Evolutionary conservation across 1,284 basidiomycete genomes (phyloP), one percentile per base, ranked within the genome.

Genomic region (Coniophora puteana): DNA sequence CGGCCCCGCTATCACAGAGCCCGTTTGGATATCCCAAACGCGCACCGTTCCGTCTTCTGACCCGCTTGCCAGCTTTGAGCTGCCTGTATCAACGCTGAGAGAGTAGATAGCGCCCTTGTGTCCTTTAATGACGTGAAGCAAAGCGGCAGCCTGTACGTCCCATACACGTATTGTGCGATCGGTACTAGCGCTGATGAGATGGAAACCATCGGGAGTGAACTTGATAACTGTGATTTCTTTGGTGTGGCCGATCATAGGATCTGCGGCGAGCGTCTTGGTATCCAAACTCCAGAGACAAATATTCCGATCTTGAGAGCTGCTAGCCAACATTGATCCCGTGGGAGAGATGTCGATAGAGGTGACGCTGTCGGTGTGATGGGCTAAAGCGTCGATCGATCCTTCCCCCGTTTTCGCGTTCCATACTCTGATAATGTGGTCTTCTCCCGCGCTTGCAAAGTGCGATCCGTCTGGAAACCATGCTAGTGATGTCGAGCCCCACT

Each of bases 121-220:
- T n/a, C n/a, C n/a, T n/a, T n/a, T n/a, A n/a, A n/a, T n/a, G n/a
- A n/a, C n/a, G n/a, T n/a, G n/a, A n/a, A n/a, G n/a, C n/a, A n/a
- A n/a, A n/a, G n/a, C n/a, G n/a, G n/a, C n/a, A n/a, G n/a, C n/a
- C n/a, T n/a, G n/a, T n/a, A n/a, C n/a, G n/a, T n/a, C n/a, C n/a
- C n/a, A n/a, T n/a, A n/a, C n/a, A n/a, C n/a, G n/a, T n/a, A n/a
- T n/a, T n/a, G n/a, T n/a, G n/a, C n/a, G n/a, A n/a, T n/a, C n/a
- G n/a, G n/a, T n/a, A n/a, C n/a, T n/a, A n/a, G n/a, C n/a, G n/a
- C n/a, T 48, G 4, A 62, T 39, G 17, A 41, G 37, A 14, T 42
- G 33, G 12, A n/a, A n/a, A n/a, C 51, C 51, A 29, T 58, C 50
- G 5, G 50, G 46, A 3, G 57, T 51, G 36, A 57, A 58, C 20